Evolutionary conservation across 352 stramenopile genomes (phyloP), one percentile per base, ranked within the genome.

Genomic region (Phytophthora meadii): DNA sequence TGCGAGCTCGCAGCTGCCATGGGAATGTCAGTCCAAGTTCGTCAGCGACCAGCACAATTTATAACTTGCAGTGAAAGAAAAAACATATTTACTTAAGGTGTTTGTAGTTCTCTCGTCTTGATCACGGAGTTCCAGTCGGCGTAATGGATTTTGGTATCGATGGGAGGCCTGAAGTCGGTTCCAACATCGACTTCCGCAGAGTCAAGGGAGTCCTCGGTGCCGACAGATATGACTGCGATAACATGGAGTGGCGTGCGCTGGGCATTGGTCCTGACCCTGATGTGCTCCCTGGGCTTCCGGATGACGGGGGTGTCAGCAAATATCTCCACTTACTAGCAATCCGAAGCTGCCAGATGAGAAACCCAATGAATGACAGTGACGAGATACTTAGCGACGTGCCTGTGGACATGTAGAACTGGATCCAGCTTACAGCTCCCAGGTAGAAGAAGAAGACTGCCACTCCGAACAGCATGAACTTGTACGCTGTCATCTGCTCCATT

Each of bases 311-410:
- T 36, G 74, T 69, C 11, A 92, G 68, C 51, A 94, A 69, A 54
- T 94, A 94, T 2, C 85, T 70, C 85, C 85, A 94, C 45, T 84
- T 83, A 57, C 81, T 90, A 17, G 79, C 83, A 63, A 92, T 81
- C 30, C 81, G 76, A 12, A 94, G 62, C 65, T 94, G 82, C 81
- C 80, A 94, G 34, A 74, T 69, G 19, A 88, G 53, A 41, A 89
- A 78, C 0, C 68, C 81, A 2, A 82, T 2, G 8, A 89, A 63
- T 22, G 71, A 79, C 30, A 92, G 57, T 19, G 77, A 55, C 22
- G 68, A 81, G 54, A 94, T 82, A 32, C 55, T 84, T 5, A 66
- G 44, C 3, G 77, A 65, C 25, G 82, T 74, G 25, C 59, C 77
- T 5, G 57, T 65, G 45, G 75, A 87, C 56, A 66, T 69, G 61